These are phyloP conservation scores for Colletotrichum chlorophyti DNA, from an alignment of 2,329 filamentous ascomycete species.

Conservation along the genomic window DNA sequence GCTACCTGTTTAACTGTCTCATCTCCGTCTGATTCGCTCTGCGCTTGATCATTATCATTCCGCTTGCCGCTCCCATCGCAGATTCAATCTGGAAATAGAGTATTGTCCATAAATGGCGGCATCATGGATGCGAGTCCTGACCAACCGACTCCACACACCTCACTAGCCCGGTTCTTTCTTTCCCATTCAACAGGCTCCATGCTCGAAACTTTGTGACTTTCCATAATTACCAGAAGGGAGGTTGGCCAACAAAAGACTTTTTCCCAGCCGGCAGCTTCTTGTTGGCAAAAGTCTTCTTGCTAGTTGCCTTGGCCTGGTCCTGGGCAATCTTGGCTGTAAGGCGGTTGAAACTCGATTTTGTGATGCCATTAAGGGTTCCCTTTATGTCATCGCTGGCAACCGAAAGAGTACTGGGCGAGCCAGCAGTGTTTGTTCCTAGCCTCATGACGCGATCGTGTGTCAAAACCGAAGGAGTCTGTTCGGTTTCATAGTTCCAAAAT, in stretches of 20 bases:
- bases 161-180: no score
- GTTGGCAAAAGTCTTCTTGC: background rate
- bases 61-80: no score
- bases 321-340: conserved; percentile 2
- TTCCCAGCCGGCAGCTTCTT: no score
- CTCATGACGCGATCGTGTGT: background rate
- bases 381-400: background rate
- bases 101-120: no score
- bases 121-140: no score
- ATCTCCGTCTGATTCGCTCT: no score
- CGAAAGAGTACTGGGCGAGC: background rate
- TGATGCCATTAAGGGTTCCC: background rate
- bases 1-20: no score
- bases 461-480: background rate
- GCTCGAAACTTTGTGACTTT: background rate
- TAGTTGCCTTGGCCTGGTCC: background rate
- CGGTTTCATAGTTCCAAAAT: background rate
- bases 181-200: background rate
- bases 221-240: conserved; percentile 11
- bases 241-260: background rate
- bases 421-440: background rate
- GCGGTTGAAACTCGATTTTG: conserved; percentile 15
- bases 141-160: no score
- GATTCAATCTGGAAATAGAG: no score
- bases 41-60: no score